Evolutionary conservation across 441 rosid genomes (phyloP).

Genomic region (Euphorbia schlechtendalii): DNA sequence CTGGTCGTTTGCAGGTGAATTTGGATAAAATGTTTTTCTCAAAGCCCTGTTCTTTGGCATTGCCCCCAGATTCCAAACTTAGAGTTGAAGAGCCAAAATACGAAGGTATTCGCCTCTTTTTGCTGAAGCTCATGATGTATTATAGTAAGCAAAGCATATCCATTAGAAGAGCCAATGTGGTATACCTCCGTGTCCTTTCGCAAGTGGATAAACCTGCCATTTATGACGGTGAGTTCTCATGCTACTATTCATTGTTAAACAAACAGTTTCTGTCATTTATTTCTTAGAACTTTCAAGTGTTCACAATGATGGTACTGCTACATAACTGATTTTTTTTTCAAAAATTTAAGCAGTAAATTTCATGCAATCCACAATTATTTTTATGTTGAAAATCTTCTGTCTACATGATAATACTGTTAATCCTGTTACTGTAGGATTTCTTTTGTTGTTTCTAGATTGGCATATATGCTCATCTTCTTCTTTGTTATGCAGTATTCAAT

Average conservation of each 20-base stretch:
- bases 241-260: background rate
- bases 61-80: constrained; percentile 61
- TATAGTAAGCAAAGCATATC: constrained; percentile 84
- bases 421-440: background rate
- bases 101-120: constrained; percentile 47
- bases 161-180: constrained; percentile 77
- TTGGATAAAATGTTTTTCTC: constrained; percentile 74
- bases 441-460: background rate
- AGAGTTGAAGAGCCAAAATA: constrained; percentile 76
- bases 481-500: constrained; percentile 62
- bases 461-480: background rate
- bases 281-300: background rate
- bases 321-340: background rate
- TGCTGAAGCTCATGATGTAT: constrained; percentile 62
- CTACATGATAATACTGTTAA: no score
- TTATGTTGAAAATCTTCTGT: no score
- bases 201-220: constrained; percentile 81
- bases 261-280: background rate
- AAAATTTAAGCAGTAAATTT: background rate
- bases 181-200: constrained; percentile 48
- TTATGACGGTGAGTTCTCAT: constrained; percentile 57
- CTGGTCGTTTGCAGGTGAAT: constrained; percentile 39
- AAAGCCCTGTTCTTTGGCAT: constrained; percentile 82
- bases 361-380: background rate
- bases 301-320: background rate